Evolutionary conservation across 2,329 filamentous ascomycete species (phyloP), one percentile per base, ranked within the genome.

Genomic region (Zarea fungicola): DNA sequence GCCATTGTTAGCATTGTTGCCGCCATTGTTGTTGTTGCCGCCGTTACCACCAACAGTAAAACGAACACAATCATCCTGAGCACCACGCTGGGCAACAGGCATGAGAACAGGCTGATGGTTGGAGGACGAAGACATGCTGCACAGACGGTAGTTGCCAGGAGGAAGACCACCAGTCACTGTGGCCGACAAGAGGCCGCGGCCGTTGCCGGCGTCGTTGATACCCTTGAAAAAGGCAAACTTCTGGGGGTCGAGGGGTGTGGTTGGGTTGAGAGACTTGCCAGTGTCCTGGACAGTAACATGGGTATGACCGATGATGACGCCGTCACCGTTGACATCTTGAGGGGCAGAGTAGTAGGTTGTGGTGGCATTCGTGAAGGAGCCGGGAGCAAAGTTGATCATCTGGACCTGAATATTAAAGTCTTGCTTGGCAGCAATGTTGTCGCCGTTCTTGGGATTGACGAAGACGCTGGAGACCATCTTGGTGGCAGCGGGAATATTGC

Each of bases 51-150:
- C 63, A n/a, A 81, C 78, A 37, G 72, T 77, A 59, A 84, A 80
- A 58, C 78, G 78, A 43, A 74, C 68, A 61, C 81, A 85, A 61
- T 85, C 81, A 57, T 85, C 82, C 62, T 84, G 81, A 39, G 78
- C 72, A 65, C 82, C 82, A 63, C 82, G 78, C 67, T 84, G 81
- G 48, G 82, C 81, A 46, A 85, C 76, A 44, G 81, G 80, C 80
- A 84, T 84, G 48, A 83, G 60, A 9, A 83, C 78, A 49, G 80
- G 79, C 67, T 84, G 80, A 60, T 85, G 82, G 70, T 85, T 85
- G 56, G 78, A 69, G n/a, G 82, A 67, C 52, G 74, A 67, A 23
- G 75, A 72, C 77, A 85, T 82, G 58, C 76, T 80, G 72, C 82
- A 85, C 53, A 83, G 66, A 57, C 82, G 79, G 68, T 84, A 85